Evolutionary conservation across 768 basidiomycete genomes (phyloP).

Genomic region (Pleurotus pulmonarius): DNA sequence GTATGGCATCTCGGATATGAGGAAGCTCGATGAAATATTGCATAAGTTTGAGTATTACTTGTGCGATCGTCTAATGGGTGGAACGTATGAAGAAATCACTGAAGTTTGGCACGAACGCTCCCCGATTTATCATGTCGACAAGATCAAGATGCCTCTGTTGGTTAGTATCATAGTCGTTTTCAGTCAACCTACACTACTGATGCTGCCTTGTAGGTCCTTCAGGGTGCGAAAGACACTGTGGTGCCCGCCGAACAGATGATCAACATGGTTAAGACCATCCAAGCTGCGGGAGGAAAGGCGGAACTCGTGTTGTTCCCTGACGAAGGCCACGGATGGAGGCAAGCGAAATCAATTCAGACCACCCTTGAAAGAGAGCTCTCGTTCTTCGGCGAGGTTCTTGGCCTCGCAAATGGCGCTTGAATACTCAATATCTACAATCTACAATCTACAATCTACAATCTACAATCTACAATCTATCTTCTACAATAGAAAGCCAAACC

Average conservation of each 20-base stretch:
- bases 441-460: too few relatives aligned
- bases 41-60: slow-evolving; percentile 54
- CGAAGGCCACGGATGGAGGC: slow-evolving; percentile 46
- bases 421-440: too few relatives aligned
- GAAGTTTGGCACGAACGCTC: slow-evolving; percentile 48
- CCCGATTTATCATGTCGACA: slow-evolving; percentile 44
- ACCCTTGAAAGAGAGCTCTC: slow-evolving; percentile 33
- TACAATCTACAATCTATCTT: too few relatives aligned
- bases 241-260: slow-evolving; percentile 51
- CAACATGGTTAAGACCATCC: slow-evolving; percentile 35
- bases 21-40: slow-evolving; percentile 41
- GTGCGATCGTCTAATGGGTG: slow-evolving; percentile 47
- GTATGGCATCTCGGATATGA: slow-evolving; percentile 52
- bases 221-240: slow-evolving; percentile 43
- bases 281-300: slow-evolving; percentile 30
- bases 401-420: background rate
- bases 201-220: slow-evolving; percentile 35
- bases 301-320: slow-evolving; percentile 44
- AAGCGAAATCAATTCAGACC: slow-evolving; percentile 34
- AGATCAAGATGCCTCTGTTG: slow-evolving; percentile 47
- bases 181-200: background rate
- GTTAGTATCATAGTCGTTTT: slow-evolving; percentile 25
- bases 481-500: too few relatives aligned
- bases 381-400: slow-evolving; percentile 34
- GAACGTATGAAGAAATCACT: slow-evolving; percentile 39